These are phyloP conservation scores for Ascochyta rabiei DNA, from an alignment of 2,329 filamentous ascomycete species.

Conservation along the genomic window DNA sequence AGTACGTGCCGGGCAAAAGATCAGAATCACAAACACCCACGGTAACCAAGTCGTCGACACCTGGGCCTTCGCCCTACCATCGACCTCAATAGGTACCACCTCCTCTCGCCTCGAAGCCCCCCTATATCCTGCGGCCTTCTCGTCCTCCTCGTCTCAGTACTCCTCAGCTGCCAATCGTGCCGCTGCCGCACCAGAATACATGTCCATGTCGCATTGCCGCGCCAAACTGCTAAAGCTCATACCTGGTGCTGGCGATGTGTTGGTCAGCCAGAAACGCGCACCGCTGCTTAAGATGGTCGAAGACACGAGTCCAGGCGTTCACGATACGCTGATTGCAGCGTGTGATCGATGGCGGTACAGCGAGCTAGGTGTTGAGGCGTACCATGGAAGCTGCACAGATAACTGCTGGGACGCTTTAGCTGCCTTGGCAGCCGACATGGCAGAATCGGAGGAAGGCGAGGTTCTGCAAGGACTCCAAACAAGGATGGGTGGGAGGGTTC, in stretches of 20 bases:
- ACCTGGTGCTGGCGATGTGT: conserved; percentile 36
- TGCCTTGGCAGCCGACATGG: conserved; percentile 18
- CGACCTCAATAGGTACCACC: conserved; percentile 18
- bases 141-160: conserved; percentile 31
- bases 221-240: conserved; percentile 37
- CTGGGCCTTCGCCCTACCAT: conserved; percentile 53
- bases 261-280: conserved; percentile 43
- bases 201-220: conserved; percentile 47
- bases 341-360: conserved; percentile 46
- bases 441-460: conserved; percentile 22
- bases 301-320: conserved; percentile 42
- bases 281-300: conserved; percentile 43
- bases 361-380: conserved; percentile 39
- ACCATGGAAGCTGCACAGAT: conserved; percentile 47
- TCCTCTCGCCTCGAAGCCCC: conserved; percentile 36
- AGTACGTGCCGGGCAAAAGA: conserved; percentile 46
- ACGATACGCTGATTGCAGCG: conserved; percentile 46
- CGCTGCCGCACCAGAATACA: conserved; percentile 40
- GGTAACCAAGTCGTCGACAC: conserved; percentile 60
- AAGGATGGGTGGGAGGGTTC: conserved; percentile 35
- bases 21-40: conserved; percentile 56
- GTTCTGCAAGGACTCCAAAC: conserved; percentile 27
- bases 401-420: conserved; percentile 44
- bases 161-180: conserved; percentile 32
- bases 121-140: conserved; percentile 36